Conservation (phyloP, 148 eudicot genomes). For the Cornus controversa region DNA sequence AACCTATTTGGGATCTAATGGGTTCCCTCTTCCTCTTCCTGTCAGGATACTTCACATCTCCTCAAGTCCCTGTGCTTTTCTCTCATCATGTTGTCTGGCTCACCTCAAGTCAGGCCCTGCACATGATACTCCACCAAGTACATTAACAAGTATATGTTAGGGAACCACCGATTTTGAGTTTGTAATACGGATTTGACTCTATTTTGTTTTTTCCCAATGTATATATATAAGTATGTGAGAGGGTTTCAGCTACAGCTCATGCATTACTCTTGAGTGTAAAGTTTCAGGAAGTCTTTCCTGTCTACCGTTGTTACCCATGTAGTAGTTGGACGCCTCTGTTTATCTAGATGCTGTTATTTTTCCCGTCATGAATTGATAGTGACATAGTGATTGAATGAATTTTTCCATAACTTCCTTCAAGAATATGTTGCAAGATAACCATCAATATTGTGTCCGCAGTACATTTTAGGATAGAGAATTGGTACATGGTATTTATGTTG, state of each 20-base stretch:
- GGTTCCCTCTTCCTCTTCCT: no score
- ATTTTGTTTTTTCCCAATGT: no score
- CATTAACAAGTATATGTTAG: no score
- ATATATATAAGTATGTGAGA: not conserved
- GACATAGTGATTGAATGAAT: not conserved
- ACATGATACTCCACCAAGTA: no score
- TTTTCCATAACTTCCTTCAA: not conserved
- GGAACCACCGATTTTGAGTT: no score
- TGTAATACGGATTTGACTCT: not conserved
- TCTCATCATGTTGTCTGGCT: no score
- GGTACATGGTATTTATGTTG: not conserved
- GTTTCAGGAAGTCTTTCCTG: not conserved
- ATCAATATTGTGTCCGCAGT: not conserved
- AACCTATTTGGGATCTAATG: no score
- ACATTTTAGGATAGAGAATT: not conserved
- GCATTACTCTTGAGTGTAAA: not conserved
- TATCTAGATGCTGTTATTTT: not conserved
- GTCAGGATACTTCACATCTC: no score
- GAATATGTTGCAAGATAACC: not conserved
- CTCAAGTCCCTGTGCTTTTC: no score
- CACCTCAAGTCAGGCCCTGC: no score
- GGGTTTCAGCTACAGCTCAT: not conserved
- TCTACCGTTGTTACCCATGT: not conserved
- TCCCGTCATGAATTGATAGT: not conserved
- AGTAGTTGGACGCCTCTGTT: slow-evolving; percentile 2